phyloP scores from a whole-genome alignment of 2,329 filamentous ascomycete genomes.

The Aspergillus texensis region DNA sequence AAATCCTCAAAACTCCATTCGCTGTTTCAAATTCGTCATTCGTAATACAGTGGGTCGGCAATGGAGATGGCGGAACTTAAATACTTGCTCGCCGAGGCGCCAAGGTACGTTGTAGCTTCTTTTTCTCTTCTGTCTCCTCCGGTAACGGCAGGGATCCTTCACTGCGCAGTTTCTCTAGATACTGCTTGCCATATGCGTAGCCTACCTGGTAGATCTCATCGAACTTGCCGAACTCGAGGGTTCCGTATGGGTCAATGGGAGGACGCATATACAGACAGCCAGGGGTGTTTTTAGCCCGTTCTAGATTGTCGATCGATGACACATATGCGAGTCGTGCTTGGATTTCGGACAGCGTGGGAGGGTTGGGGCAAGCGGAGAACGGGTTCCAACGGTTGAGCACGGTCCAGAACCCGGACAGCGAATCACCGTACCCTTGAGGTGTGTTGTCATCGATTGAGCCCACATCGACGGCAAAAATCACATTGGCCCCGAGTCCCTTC shows the following conservation, averaged over 20 bases:
- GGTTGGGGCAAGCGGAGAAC: conserved; percentile 84
- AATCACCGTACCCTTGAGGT: conserved; percentile 91
- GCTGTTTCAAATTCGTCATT: background rate
- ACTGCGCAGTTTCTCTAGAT: conserved; percentile 73
- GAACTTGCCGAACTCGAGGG: conserved; percentile 94
- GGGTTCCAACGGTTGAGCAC: conserved; percentile 97
- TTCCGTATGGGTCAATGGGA: conserved; percentile 90
- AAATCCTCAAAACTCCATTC: background rate
- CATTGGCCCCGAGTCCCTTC: conserved; percentile 88
- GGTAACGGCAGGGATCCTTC: conserved; percentile 73
- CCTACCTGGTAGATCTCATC: conserved; percentile 94
- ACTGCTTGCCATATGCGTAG: conserved; percentile 82
- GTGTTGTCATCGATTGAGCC: conserved; percentile 89
- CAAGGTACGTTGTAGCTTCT: conserved; percentile 75
- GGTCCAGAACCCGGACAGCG: conserved; percentile 92
- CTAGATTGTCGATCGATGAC: conserved; percentile 88
- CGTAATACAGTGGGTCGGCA: background rate
- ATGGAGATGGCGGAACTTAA: conserved; percentile 14
- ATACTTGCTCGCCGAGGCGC: conserved; percentile 79
- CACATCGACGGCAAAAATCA: conserved; percentile 95
- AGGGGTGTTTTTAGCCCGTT: conserved; percentile 85
- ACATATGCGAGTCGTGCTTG: conserved; percentile 95
- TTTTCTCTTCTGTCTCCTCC: conserved; percentile 76
- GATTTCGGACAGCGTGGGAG: conserved; percentile 92
- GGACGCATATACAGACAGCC: conserved; percentile 97